phyloP scores from a whole-genome alignment of 2,329 filamentous ascomycete genomes.

The Hypoxylon sp. region DNA sequence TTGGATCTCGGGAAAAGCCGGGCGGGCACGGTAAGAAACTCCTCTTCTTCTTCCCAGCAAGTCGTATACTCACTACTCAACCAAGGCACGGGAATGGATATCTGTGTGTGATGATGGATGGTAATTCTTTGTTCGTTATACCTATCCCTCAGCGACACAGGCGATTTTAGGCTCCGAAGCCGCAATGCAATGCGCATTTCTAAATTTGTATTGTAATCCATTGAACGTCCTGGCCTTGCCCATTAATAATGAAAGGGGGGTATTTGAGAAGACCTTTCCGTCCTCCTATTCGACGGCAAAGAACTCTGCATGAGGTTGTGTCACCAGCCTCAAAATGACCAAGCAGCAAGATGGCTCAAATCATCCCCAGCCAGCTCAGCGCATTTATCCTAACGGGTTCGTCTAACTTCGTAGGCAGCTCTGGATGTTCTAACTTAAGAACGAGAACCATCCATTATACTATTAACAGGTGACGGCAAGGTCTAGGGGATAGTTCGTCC shows the following conservation, averaged over 20 bases:
- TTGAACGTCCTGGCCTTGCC: constrained; percentile 25
- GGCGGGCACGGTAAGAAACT: constrained; percentile 21
- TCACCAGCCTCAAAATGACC: constrained; percentile 33
- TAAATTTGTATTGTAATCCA: constrained; percentile 33
- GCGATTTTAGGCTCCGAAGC: constrained; percentile 31
- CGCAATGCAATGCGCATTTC: constrained; percentile 35
- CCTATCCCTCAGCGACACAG: constrained; percentile 10
- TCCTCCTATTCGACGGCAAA: constrained; percentile 34
- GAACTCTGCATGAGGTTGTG: constrained; percentile 35
- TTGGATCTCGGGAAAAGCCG: constrained; percentile 34
- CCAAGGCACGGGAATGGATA: background rate
- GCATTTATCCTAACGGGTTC: constrained; percentile 29
- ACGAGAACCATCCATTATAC: background rate
- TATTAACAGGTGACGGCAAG: constrained; percentile 6
- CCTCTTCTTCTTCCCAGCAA: constrained; percentile 4
- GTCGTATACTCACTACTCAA: constrained; percentile 20
- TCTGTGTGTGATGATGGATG: constrained; percentile 9
- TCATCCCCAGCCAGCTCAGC: constrained; percentile 1
- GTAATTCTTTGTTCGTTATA: constrained; percentile 4
- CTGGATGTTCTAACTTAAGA: constrained; percentile 25
- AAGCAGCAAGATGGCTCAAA: constrained; percentile 19
- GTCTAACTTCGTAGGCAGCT: constrained; percentile 20
- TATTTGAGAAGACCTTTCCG: constrained; percentile 12
- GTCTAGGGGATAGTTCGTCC: constrained; percentile 18
- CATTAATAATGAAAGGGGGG: constrained; percentile 28